Evolutionary conservation across 371 early-diverging fungal species (phyloP).

Genomic region (Vairimorpha necatrix): DNA sequence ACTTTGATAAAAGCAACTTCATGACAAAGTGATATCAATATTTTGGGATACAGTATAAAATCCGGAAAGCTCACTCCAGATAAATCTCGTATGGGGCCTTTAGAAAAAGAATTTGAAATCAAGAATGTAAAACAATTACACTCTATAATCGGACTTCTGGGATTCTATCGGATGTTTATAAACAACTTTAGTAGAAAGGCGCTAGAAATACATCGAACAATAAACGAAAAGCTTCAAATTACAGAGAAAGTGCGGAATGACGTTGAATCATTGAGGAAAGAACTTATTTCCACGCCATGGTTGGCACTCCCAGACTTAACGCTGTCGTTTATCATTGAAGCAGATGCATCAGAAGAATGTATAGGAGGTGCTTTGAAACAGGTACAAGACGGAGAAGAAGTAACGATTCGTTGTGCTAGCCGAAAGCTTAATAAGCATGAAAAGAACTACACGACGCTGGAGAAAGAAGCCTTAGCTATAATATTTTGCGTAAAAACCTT

Average conservation of each 20-base stretch:
- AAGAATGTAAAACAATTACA: neutral
- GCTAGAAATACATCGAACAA: neutral
- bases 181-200: neutral
- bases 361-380: slow-evolving; percentile 25
- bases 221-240: neutral
- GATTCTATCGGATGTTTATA: neutral
- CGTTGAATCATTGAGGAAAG: neutral
- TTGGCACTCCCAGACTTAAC: slow-evolving; percentile 15
- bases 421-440: neutral
- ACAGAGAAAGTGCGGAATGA: neutral
- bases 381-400: neutral
- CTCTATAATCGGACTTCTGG: neutral
- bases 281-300: neutral
- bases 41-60: neutral
- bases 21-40: neutral
- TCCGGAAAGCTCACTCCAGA: neutral
- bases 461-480: slow-evolving; percentile 12
- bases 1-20: slow-evolving; percentile 10
- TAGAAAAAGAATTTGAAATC: neutral
- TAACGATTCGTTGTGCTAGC: neutral
- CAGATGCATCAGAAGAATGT: slow-evolving; percentile 35
- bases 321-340: neutral
- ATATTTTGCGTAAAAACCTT: slow-evolving; percentile 4
- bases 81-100: neutral
- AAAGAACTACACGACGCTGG: slow-evolving; percentile 17